Base-by-base conservation (phyloP, 2,329 filamentous ascomycete species). In the Claviceps digitariae region DNA sequence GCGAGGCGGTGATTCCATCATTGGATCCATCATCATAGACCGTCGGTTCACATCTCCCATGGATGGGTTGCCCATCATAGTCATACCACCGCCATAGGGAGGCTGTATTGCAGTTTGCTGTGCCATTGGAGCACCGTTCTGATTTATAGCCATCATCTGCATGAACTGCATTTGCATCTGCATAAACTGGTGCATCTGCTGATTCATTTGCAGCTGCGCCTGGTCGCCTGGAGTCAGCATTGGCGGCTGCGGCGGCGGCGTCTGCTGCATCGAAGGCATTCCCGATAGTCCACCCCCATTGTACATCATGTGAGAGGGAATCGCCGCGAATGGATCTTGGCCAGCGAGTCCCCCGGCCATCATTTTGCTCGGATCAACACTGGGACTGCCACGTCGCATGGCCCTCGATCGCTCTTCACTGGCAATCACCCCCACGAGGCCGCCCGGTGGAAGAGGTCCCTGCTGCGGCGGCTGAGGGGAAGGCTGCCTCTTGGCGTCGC, bases 101-200 rank as follows among this genome's bases (percentile, higher is more conserved):
- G 57, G 56, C 44, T 63, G 62, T 63, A 64, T 62, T 38, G 57
- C 59, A 36, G 57, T 59, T 40, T 56, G 59, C 27, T 59, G 60
- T 3, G 67, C 67, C 64, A 72, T 69, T 15, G 54, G 56, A 17
- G 56, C 57, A 13, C 56, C 59, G 31, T 58, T 63, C 53, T 65
- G 65, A 56, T 71, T 72, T 50, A 64, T 60, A 0, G 75, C 74
- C 77, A 88, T 86, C 81, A 89, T 85, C 62, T 90, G 86, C 85
- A 94, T 91, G 69, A 90, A 90, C 65, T 94, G 41, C 41, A 44
- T 44, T 7, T 95, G 89, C 84, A 93, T 89, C 64, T 90, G 85
- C 86, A 91, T 90, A 70, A 91, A 90, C 62, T 88, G 84, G 53
- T 81, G 78, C 87, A 91, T 90, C 63, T 90, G 86, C 63, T 89